Evolutionary conservation across 352 stramenopile species (phyloP), one percentile per base, ranked within the genome.

Genomic region (Phytophthora cactorum): DNA sequence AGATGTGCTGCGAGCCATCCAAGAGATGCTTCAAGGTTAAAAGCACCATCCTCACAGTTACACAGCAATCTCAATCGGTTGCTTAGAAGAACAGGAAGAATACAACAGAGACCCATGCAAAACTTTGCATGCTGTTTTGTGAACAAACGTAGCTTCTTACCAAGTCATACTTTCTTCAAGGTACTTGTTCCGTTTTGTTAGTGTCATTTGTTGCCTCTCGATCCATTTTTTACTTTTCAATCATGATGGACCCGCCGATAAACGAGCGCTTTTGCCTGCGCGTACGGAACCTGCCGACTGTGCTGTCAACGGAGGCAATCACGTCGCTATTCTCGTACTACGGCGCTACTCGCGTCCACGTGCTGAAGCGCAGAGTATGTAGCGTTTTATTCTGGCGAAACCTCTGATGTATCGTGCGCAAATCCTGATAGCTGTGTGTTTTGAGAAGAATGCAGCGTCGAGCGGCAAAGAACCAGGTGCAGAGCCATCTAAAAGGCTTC

Each of bases 1-100:
- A 25, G 84, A 95, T 54, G 71, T 93, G 38, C 41, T 95, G 22
- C 62, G 82, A 53, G 72, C 84, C 41, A 78, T 95, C 58, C 82
- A 90, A 66, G 81, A 91, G 49, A 68, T 89, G 38, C 36, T 90
- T 39, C 60, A 85, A 67, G 68, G 63, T 45, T 87, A 66, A 76
- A 53, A 47, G n/a, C 36, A 39, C 8, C 51, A 31, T 55, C 5
- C 51, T 22, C 32, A 51, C 44, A 49, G 22, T 59, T 38, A 45
- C 31, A 10, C 60, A 63, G 52, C 50, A 36, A 50, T 56, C 44
- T 43, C 22, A 12, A 44, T 34, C 31, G 38, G 52, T 57, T 65
- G 52, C 34, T 72, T 72, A 65, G 57, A 61, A 60, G 47, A 51
- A 65, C 36, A 47, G 32, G 27, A 72, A 63, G 34, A 52, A 41